These are phyloP conservation scores for Collybia sp. DNA, from an alignment of 768 basidiomycete species.

Conservation along the genomic window DNA sequence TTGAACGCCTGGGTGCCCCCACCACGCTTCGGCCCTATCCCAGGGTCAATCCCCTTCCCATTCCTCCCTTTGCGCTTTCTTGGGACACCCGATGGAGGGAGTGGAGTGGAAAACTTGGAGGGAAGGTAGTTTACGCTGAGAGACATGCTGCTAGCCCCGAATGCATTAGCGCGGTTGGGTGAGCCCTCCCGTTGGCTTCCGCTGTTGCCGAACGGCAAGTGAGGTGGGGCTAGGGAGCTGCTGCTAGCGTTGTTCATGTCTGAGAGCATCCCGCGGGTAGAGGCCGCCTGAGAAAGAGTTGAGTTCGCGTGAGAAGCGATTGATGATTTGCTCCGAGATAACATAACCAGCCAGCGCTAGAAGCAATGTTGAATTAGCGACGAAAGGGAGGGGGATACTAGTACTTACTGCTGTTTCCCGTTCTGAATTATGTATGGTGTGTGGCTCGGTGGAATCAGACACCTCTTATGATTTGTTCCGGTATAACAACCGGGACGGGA, in stretches of 20 bases:
- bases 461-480: no score
- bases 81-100: slow-evolving; percentile 30
- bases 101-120: slow-evolving; percentile 49
- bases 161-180: slow-evolving; percentile 19
- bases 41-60: slow-evolving; percentile 14
- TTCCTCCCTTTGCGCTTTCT: slow-evolving; percentile 19
- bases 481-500: no score
- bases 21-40: slow-evolving; percentile 36
- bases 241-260: slow-evolving; percentile 12
- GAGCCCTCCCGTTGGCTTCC: slow-evolving; percentile 4
- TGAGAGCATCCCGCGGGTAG: neutral
- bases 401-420: no score
- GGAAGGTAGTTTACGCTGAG: slow-evolving; percentile 57
- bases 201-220: slow-evolving; percentile 29
- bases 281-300: neutral
- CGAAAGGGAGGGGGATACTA: no score
- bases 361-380: no score
- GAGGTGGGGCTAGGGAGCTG: slow-evolving; percentile 32
- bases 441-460: no score
- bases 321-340: neutral
- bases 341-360: no score
- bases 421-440: no score
- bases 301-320: neutral
- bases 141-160: slow-evolving; percentile 17
- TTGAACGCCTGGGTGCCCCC: slow-evolving; percentile 57